phyloP scores from a whole-genome alignment of 495 filamentous ascomycete species.

The Choiromyces venosus region DNA sequence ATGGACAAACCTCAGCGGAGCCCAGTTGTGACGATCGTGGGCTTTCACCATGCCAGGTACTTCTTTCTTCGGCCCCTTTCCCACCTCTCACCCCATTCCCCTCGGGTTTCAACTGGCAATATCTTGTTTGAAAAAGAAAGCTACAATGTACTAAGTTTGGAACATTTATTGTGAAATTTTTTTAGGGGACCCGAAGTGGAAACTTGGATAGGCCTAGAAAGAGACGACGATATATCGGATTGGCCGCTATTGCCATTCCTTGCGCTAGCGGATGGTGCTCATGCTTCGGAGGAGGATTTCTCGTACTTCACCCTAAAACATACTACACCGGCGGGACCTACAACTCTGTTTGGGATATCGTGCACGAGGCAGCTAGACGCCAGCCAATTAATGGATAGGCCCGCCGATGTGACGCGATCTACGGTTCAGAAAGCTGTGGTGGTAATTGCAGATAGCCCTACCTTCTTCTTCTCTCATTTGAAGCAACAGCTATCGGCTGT shows the following conservation, averaged over 20 bases:
- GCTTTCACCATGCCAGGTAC: slow-evolving; percentile 90
- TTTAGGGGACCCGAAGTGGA: slow-evolving; percentile 88
- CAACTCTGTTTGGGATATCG: slow-evolving; percentile 91
- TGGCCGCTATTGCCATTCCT: slow-evolving; percentile 94
- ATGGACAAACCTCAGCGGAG: slow-evolving; percentile 28
- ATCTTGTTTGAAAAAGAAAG: slow-evolving; percentile 11
- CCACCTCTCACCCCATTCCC: slow-evolving; percentile 22
- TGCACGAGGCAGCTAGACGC: slow-evolving; percentile 89
- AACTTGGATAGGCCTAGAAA: slow-evolving; percentile 74
- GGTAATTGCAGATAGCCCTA: slow-evolving; percentile 82
- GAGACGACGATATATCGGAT: slow-evolving; percentile 77
- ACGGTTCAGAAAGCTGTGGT: slow-evolving; percentile 99
- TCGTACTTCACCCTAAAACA: slow-evolving; percentile 85
- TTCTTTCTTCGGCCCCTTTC: slow-evolving; percentile 26
- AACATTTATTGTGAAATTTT: slow-evolving; percentile 10
- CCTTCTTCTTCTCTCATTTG: slow-evolving; percentile 48
- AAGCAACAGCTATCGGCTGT: slow-evolving; percentile 67
- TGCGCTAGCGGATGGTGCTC: slow-evolving; percentile 93
- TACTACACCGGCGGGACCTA: slow-evolving; percentile 43
- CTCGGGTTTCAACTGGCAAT: slow-evolving; percentile 17
- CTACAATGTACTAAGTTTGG: slow-evolving; percentile 11
- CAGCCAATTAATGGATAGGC: slow-evolving; percentile 64
- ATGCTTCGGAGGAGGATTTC: slow-evolving; percentile 90
- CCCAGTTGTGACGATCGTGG: slow-evolving; percentile 76
- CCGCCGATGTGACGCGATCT: slow-evolving; percentile 84